These are phyloP conservation scores for Tylopilus cervinicoccineus DNA, from an alignment of 768 basidiomycete genomes.

Conservation along the genomic window DNA sequence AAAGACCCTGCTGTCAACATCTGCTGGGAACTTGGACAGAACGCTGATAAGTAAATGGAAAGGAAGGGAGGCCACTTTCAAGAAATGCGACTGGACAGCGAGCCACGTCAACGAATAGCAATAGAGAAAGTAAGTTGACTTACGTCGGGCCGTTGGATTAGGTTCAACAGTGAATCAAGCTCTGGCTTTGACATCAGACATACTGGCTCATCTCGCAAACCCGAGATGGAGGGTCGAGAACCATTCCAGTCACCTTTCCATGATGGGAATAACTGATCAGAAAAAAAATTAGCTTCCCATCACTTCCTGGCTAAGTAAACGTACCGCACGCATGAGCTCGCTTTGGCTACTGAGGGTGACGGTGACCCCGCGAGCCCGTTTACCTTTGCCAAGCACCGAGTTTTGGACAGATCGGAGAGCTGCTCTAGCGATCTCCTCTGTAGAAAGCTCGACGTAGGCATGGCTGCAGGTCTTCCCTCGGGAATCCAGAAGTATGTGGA, in stretches of 20 bases:
- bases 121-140: slow-evolving; percentile 23
- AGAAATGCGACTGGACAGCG: slow-evolving; percentile 65
- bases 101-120: slow-evolving; percentile 11
- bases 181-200: slow-evolving; percentile 67
- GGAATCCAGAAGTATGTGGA: slow-evolving; percentile 75
- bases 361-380: slow-evolving; percentile 78
- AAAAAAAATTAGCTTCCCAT: background rate
- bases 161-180: slow-evolving; percentile 58
- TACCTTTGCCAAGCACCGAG: slow-evolving; percentile 69
- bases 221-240: slow-evolving; percentile 60
- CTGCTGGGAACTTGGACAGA: slow-evolving; percentile 73
- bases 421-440: slow-evolving; percentile 57
- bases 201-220: slow-evolving; percentile 54
- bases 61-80: slow-evolving; percentile 80
- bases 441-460: slow-evolving; percentile 72
- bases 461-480: slow-evolving; percentile 85
- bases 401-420: slow-evolving; percentile 55
- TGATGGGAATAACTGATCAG: slow-evolving; percentile 67
- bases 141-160: slow-evolving; percentile 77
- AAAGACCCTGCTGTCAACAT: slow-evolving; percentile 71
- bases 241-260: slow-evolving; percentile 78
- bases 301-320: slow-evolving; percentile 1
- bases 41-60: slow-evolving; percentile 76
- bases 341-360: slow-evolving; percentile 76
- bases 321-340: slow-evolving; percentile 77